Conservation (phyloP, 2,329 filamentous ascomycete species). For the Metarhizium guizhouense region DNA sequence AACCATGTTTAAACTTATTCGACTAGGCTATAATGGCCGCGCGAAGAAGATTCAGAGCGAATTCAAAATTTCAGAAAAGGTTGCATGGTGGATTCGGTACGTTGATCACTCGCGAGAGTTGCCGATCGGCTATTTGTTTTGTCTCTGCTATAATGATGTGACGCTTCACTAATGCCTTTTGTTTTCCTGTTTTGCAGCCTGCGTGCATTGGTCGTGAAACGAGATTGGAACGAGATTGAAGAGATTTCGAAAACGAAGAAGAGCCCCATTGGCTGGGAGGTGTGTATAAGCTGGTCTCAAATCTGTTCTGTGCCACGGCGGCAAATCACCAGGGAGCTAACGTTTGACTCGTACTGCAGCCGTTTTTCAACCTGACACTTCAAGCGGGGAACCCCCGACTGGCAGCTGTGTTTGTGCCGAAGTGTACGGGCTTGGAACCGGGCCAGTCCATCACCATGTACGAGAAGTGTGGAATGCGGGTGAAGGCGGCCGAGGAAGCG, state of each 20-base stretch:
- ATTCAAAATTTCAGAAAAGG: slow-evolving; percentile 88
- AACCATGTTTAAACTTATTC: slow-evolving; percentile 82
- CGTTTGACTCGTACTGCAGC: slow-evolving; percentile 34
- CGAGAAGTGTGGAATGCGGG: slow-evolving; percentile 85
- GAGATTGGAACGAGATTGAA: slow-evolving; percentile 89
- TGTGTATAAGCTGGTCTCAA: slow-evolving; percentile 31
- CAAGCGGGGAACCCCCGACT: slow-evolving; percentile 84
- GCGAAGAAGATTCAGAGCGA: slow-evolving; percentile 84
- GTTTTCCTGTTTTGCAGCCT: slow-evolving; percentile 39
- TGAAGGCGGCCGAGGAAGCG: slow-evolving; percentile 87
- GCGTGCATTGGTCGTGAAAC: slow-evolving; percentile 77
- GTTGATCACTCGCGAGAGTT: slow-evolving; percentile 11
- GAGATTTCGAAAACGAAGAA: slow-evolving; percentile 72
- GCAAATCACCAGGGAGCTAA: background rate
- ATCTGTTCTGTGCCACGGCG: background rate
- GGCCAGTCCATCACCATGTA: slow-evolving; percentile 81
- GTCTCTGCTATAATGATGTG: background rate
- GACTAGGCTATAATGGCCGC: slow-evolving; percentile 71
- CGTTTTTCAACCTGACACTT: slow-evolving; percentile 84
- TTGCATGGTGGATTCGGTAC: slow-evolving; percentile 73
- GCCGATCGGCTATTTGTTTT: background rate
- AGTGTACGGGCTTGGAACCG: slow-evolving; percentile 64
- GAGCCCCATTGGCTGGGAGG: slow-evolving; percentile 94
- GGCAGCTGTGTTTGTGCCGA: slow-evolving; percentile 75
- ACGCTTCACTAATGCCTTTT: background rate